Evolutionary conservation across 2,329 filamentous ascomycete genomes (phyloP).

Genomic region (Amauroascus verrucosus): DNA sequence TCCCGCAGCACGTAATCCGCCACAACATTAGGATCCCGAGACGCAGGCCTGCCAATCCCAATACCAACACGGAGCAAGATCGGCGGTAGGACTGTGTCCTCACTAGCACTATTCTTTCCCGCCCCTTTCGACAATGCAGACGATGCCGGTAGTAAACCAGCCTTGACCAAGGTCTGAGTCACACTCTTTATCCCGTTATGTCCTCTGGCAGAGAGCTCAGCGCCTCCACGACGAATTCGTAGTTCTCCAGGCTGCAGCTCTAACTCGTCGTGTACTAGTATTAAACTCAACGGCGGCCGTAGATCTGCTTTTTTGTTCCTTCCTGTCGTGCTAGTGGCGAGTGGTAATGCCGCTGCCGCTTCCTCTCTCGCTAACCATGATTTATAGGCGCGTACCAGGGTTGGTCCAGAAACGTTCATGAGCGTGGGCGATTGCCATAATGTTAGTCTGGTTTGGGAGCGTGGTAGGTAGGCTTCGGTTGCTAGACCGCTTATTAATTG

Average conservation of each 20-base stretch:
- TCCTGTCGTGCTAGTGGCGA: not conserved
- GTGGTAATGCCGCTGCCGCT: not conserved
- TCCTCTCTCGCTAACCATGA: constrained; percentile 24
- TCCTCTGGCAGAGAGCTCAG: constrained; percentile 50
- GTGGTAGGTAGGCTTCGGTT: constrained; percentile 38
- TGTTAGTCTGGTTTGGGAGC: constrained; percentile 46
- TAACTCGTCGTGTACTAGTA: constrained; percentile 83
- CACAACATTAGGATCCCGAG: constrained; percentile 57
- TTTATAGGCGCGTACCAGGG: constrained; percentile 56
- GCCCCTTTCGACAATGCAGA: constrained; percentile 12
- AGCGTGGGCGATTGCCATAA: constrained; percentile 63
- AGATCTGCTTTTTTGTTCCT: constrained; percentile 11
- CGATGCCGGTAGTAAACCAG: constrained; percentile 26
- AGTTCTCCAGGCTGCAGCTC: constrained; percentile 62
- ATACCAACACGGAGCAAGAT: constrained; percentile 57
- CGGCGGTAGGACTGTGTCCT: constrained; percentile 16
- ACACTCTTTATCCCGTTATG: constrained; percentile 68
- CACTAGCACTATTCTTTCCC: constrained; percentile 19
- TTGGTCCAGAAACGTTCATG: constrained; percentile 78
- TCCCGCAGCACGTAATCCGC: constrained; percentile 65
- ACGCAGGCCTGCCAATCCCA: constrained; percentile 75
- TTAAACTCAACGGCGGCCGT: constrained; percentile 40
- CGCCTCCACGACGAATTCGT: constrained; percentile 50
- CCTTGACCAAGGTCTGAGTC: constrained; percentile 43
- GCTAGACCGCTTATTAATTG: constrained; percentile 41